Evolutionary conservation across 148 eudicot genomes (phyloP).

Genomic region (Pouteria glomerata): DNA sequence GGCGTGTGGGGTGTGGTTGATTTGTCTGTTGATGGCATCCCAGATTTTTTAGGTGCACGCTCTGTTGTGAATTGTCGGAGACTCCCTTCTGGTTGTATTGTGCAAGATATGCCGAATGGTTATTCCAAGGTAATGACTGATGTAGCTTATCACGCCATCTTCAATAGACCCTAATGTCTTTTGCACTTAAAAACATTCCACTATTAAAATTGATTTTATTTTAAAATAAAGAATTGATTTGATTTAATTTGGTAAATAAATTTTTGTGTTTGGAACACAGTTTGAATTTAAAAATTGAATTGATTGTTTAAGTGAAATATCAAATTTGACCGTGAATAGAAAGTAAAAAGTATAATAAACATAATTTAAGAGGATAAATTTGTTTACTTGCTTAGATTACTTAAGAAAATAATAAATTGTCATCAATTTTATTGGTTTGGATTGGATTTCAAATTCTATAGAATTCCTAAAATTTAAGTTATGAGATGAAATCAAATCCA

Average conservation of each 20-base stretch:
- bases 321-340: no score
- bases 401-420: not conserved
- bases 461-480: no score
- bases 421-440: not conserved
- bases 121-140: slow-evolving; percentile 51
- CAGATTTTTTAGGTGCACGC: slow-evolving; percentile 30
- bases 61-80: slow-evolving; percentile 40
- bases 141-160: not conserved
- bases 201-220: no score
- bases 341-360: no score
- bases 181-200: no score
- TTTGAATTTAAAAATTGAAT: not conserved
- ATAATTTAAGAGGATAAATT: no score
- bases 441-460: not conserved
- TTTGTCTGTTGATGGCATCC: slow-evolving; percentile 53
- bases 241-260: no score
- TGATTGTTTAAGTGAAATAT: no score
- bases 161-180: not conserved
- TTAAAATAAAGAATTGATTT: no score
- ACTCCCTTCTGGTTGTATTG: slow-evolving; percentile 76
- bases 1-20: slow-evolving; percentile 82
- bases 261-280: no score
- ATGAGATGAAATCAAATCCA: no score
- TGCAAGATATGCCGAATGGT: slow-evolving; percentile 70
- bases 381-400: no score